Evolutionary conservation across 129 eudicot genomes (phyloP).

Genomic region (Centrapalus pauciflorus): DNA sequence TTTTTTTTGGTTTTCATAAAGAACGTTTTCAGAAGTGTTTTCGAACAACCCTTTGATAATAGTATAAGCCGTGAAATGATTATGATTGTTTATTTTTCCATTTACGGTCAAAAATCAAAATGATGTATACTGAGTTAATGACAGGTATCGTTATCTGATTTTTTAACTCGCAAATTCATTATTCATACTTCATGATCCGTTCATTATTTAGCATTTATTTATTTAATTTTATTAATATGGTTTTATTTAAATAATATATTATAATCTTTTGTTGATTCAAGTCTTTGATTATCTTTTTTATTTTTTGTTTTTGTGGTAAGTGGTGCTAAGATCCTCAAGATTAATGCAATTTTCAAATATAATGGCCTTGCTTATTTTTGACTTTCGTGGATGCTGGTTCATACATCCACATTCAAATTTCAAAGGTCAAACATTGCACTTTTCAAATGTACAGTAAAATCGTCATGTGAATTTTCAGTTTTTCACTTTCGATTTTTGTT

Average conservation of each 20-base stretch:
- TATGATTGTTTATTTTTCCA: not conserved
- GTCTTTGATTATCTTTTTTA: constrained; percentile 3
- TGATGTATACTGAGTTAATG: too few species aligned
- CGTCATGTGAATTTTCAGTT: not conserved
- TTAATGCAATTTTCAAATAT: constrained; percentile 13
- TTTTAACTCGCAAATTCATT: too few species aligned
- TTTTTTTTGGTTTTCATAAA: too few species aligned
- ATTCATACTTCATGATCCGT: constrained; percentile 4
- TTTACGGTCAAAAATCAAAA: too few species aligned
- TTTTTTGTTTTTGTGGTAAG: constrained; percentile 11
- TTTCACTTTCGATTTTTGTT: not conserved
- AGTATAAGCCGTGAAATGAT: too few species aligned
- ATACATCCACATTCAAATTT: not conserved
- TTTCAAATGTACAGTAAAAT: not conserved
- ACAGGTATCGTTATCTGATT: too few species aligned
- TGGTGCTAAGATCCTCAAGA: constrained; percentile 12
- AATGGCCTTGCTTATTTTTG: constrained; percentile 14
- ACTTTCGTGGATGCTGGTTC: constrained; percentile 20
- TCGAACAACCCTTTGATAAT: too few species aligned
- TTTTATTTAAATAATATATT: not conserved
- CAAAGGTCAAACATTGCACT: not conserved
- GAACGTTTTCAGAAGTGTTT: too few species aligned
- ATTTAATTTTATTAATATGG: not conserved
- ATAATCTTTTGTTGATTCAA: not conserved
- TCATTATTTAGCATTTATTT: constrained; percentile 4